phyloP scores from a whole-genome alignment of 2,329 filamentous ascomycete species.

The Talaromyces sp. region DNA sequence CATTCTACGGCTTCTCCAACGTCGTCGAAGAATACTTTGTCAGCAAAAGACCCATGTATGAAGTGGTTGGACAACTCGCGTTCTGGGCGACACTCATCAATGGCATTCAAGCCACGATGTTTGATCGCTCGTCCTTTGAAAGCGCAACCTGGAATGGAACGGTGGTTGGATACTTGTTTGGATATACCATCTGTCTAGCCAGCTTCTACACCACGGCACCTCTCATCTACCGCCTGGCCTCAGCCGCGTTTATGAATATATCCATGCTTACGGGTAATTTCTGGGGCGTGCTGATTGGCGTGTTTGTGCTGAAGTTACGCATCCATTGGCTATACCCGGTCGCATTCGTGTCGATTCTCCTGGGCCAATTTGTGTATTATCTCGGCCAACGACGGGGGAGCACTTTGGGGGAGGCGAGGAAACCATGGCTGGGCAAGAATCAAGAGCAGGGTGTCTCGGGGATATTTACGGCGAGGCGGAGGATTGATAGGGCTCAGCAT shows the following conservation, averaged over 20 bases:
- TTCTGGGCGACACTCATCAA: constrained; percentile 89
- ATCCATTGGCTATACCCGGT: constrained; percentile 93
- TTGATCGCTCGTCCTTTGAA: constrained; percentile 73
- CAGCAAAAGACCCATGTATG: constrained; percentile 78
- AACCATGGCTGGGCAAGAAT: constrained; percentile 88
- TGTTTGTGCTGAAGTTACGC: constrained; percentile 73
- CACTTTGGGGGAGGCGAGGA: constrained; percentile 79
- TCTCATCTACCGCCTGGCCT: constrained; percentile 81
- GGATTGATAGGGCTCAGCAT: constrained; percentile 48
- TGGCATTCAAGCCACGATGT: constrained; percentile 84
- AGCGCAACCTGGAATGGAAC: constrained; percentile 61
- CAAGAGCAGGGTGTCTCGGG: constrained; percentile 79
- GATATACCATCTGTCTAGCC: constrained; percentile 78
- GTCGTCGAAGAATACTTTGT: constrained; percentile 94
- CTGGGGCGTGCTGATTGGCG: constrained; percentile 92
- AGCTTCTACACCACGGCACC: constrained; percentile 88
- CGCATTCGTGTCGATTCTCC: constrained; percentile 86
- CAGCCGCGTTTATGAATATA: constrained; percentile 95
- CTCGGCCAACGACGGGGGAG: constrained; percentile 60
- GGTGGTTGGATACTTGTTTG: constrained; percentile 78
- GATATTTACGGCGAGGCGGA: constrained; percentile 78
- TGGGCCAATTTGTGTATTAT: constrained; percentile 85
- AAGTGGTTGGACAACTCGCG: constrained; percentile 87
- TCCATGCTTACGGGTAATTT: constrained; percentile 91
- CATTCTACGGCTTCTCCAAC: constrained; percentile 86